Evolutionary conservation across 768 basidiomycete genomes (phyloP).

Genomic region (Pulveroboletus ravenelii): DNA sequence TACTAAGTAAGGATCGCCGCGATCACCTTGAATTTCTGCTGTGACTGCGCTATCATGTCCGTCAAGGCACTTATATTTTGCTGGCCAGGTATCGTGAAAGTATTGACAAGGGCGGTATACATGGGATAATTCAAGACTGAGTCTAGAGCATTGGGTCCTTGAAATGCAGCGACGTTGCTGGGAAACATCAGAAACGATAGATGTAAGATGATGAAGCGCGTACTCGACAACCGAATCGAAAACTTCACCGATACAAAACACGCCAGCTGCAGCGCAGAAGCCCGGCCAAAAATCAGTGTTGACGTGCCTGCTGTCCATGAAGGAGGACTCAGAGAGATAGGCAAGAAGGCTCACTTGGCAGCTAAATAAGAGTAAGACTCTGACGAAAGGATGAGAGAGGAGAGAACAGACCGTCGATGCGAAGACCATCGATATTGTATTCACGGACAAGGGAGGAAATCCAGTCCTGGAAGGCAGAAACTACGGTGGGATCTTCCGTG

Average conservation of each 20-base stretch:
- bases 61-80: slow-evolving; percentile 56
- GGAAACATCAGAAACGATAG: slow-evolving; percentile 14
- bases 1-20: neutral
- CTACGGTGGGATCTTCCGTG: slow-evolving; percentile 63
- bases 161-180: slow-evolving; percentile 55
- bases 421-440: slow-evolving; percentile 79
- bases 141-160: slow-evolving; percentile 58
- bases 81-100: slow-evolving; percentile 68
- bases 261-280: slow-evolving; percentile 70
- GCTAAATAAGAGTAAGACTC: slow-evolving; percentile 14
- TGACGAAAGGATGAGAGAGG: neutral
- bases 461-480: slow-evolving; percentile 63
- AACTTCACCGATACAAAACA: slow-evolving; percentile 86
- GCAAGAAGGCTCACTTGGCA: slow-evolving; percentile 28
- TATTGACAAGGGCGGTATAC: slow-evolving; percentile 57
- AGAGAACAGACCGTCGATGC: slow-evolving; percentile 59
- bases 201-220: slow-evolving; percentile 1
- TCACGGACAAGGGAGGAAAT: slow-evolving; percentile 61
- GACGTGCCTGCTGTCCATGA: slow-evolving; percentile 48
- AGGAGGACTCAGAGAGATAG: neutral
- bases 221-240: slow-evolving; percentile 51
- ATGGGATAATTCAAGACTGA: slow-evolving; percentile 71
- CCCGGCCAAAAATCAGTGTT: slow-evolving; percentile 69
- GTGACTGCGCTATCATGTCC: slow-evolving; percentile 48
- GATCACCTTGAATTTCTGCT: slow-evolving; percentile 45